Evolutionary conservation across 805 yeast species (phyloP).

Genomic region (Candida sonorensis): DNA sequence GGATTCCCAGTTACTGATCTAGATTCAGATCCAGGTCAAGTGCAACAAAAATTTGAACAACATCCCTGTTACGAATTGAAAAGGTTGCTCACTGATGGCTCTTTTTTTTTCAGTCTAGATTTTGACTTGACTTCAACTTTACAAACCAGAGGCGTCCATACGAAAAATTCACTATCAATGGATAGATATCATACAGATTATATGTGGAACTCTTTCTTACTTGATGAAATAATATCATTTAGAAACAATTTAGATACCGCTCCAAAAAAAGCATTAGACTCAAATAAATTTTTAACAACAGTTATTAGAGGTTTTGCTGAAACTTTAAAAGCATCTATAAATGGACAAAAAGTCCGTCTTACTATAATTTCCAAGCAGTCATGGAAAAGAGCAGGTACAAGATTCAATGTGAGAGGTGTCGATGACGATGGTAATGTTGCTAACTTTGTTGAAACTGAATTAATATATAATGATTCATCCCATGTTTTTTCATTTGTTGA

Average conservation of each 20-base stretch:
- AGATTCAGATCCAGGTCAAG: constrained; percentile 23
- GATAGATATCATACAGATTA: constrained; percentile 73
- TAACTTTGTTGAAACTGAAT: constrained; percentile 90
- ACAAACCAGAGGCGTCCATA: constrained; percentile 62
- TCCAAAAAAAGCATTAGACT: constrained; percentile 57
- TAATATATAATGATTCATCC: constrained; percentile 47
- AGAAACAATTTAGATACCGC: constrained; percentile 60
- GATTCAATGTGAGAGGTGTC: constrained; percentile 90
- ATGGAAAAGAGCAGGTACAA: constrained; percentile 97
- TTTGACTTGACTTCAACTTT: constrained; percentile 86
- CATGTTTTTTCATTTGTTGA: constrained; percentile 72
- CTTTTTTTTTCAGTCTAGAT: constrained; percentile 87
- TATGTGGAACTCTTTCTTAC: constrained; percentile 96
- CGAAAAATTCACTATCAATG: constrained; percentile 35
- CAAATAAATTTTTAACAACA: constrained; percentile 77
- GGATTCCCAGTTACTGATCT: constrained; percentile 53
- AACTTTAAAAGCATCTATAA: constrained; percentile 43
- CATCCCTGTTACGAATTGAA: constrained; percentile 83
- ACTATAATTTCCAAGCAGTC: constrained; percentile 89
- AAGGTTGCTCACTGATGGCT: constrained; percentile 76
- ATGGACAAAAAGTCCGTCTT: constrained; percentile 38
- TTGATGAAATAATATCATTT: constrained; percentile 72
- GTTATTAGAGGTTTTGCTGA: constrained; percentile 95
- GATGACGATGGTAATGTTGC: constrained; percentile 96
- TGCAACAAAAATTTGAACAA: constrained; percentile 31